Percentiles rank a stretch among this genome's conserved stretches.
Evolutionary conservation across 768 basidiomycete genomes (phyloP).

Genomic region (Saitozyma sp.): DNA sequence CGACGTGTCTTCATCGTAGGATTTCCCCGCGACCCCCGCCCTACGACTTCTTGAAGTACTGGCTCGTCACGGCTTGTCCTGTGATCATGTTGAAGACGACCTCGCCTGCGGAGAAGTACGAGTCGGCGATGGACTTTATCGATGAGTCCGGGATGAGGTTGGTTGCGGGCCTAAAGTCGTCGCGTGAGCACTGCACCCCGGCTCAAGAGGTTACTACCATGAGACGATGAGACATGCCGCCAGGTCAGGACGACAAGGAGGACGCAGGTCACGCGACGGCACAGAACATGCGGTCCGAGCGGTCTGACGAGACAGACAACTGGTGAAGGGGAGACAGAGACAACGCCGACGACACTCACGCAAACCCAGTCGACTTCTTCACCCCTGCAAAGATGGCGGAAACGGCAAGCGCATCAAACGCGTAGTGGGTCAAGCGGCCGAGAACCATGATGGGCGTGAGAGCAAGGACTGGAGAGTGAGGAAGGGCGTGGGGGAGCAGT

Average conservation of each 20-base stretch:
- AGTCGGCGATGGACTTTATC: conserved; percentile 71
- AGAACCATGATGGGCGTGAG: conserved; percentile 53
- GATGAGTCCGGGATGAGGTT: conserved; percentile 73
- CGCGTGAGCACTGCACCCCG: not conserved
- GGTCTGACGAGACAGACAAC: not conserved
- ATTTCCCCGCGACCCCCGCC: not conserved
- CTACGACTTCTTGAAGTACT: conserved; percentile 61
- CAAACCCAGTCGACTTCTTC: conserved; percentile 82
- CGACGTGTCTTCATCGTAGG: not conserved
- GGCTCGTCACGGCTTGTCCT: conserved; percentile 79
- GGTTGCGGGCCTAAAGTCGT: conserved; percentile 63
- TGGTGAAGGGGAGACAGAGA: conserved; percentile 41
- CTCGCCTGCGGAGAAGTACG: conserved; percentile 83
- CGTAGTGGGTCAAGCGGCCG: conserved; percentile 77
- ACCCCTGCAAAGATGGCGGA: conserved; percentile 91
- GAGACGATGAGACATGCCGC: no score
- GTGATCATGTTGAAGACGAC: conserved; percentile 82
- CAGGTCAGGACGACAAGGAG: no score
- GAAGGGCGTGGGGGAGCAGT: no score
- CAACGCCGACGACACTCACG: conserved; percentile 60
- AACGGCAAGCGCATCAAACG: conserved; percentile 77
- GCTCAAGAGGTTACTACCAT: no score
- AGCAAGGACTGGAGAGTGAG: no score
- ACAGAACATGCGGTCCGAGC: not conserved
- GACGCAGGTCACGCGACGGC: no score